Conservation (phyloP, 371 early-diverging fungal species). For the Furculomyces boomerangus region DNA sequence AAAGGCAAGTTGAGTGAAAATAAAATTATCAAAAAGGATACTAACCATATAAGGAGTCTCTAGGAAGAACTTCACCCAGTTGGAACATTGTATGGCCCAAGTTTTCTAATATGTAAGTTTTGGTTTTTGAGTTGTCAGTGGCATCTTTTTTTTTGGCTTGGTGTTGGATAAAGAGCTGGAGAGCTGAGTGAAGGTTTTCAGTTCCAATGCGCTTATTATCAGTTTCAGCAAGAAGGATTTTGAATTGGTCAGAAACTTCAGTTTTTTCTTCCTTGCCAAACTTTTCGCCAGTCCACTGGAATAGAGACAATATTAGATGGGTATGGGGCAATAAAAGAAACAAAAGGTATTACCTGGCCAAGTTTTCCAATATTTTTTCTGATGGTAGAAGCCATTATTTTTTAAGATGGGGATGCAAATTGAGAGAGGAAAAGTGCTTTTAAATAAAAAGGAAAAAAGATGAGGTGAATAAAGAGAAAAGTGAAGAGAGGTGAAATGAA, state of each 20-base stretch:
- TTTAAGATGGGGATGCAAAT: neutral
- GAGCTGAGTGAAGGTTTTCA: conserved; percentile 14
- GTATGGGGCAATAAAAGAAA: neutral
- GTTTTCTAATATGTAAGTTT: conserved; percentile 22
- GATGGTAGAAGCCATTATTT: conserved; percentile 4
- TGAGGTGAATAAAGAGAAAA: neutral
- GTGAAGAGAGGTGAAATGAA: neutral
- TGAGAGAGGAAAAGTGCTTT: neutral
- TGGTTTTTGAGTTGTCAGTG: conserved; percentile 20
- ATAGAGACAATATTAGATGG: neutral
- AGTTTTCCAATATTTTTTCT: conserved; percentile 20
- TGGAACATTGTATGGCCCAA: conserved; percentile 19
- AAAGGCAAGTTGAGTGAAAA: no score
- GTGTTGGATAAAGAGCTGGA: conserved; percentile 18
- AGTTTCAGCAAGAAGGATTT: conserved; percentile 16
- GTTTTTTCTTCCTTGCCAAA: conserved; percentile 15
- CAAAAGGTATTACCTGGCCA: conserved; percentile 12
- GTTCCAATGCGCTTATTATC: conserved; percentile 17
- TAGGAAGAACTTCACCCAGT: conserved; percentile 15
- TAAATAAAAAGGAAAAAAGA: neutral
- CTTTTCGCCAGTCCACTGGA: conserved; percentile 25
- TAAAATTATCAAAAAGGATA: neutral
- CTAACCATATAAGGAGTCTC: conserved; percentile 24
- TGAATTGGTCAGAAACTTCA: conserved; percentile 23
- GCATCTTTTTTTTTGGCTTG: conserved; percentile 21